A percentile compares a stretch with the other conserved stretches of the same genome.
phyloP scores from a whole-genome alignment of 1,139 yeast species.

The Kluyveromyces marxianus region DNA sequence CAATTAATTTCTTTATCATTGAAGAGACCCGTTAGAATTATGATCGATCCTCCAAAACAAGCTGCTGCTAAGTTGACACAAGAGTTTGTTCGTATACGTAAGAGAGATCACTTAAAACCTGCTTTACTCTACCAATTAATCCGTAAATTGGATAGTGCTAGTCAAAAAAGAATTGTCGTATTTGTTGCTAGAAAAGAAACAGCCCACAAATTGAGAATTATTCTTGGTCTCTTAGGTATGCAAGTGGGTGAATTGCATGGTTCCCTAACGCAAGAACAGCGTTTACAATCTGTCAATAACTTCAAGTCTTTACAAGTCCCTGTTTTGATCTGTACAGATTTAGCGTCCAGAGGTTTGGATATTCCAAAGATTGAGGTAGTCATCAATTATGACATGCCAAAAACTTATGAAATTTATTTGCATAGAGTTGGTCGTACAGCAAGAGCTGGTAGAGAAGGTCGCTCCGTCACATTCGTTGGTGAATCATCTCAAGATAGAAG shows the following conservation, averaged over 20 bases:
- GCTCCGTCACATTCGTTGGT: constrained; percentile 87
- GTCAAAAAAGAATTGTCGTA: constrained; percentile 69
- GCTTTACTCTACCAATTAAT: constrained; percentile 70
- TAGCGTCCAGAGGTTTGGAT: constrained; percentile 99
- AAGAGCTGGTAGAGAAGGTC: constrained; percentile 96
- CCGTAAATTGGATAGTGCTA: constrained; percentile 53
- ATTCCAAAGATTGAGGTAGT: constrained; percentile 95
- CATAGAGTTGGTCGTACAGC: constrained; percentile 99
- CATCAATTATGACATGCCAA: constrained; percentile 93
- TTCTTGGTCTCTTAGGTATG: constrained; percentile 80
- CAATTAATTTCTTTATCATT: constrained; percentile 80
- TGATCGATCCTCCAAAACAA: constrained; percentile 94
- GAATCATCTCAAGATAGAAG: constrained; percentile 77
- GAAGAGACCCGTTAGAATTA: constrained; percentile 83
- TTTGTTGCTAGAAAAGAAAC: constrained; percentile 86
- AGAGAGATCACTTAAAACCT: constrained; percentile 76
- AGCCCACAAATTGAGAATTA: constrained; percentile 79
- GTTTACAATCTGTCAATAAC: constrained; percentile 72
- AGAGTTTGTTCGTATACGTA: constrained; percentile 90
- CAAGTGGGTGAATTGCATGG: constrained; percentile 93
- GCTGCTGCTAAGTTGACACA: constrained; percentile 83
- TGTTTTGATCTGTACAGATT: constrained; percentile 87
- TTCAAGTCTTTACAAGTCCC: constrained; percentile 81
- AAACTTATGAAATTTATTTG: constrained; percentile 77
- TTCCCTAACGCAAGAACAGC: constrained; percentile 89